Evolutionary conservation across 257 asterid species (phyloP).

Genomic region (Verbascum thapsus): DNA sequence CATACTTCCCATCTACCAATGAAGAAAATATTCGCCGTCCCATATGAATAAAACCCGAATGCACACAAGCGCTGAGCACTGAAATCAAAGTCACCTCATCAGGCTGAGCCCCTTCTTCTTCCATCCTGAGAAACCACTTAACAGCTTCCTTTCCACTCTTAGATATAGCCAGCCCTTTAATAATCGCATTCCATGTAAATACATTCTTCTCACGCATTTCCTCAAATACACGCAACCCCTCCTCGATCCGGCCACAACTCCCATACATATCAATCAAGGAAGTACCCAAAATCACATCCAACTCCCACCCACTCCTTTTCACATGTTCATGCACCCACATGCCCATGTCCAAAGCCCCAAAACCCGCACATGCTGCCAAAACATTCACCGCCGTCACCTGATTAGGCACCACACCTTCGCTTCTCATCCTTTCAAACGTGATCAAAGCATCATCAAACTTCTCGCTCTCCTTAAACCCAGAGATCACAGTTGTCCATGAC

Average conservation of each 20-base stretch:
- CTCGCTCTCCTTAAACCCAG: constrained; percentile 57
- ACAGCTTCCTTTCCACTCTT: constrained; percentile 62
- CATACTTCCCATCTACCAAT: constrained; percentile 43
- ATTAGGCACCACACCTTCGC: constrained; percentile 58
- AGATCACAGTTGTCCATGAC: constrained; percentile 70
- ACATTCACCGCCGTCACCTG: constrained; percentile 75
- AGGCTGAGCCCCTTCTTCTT: constrained; percentile 48
- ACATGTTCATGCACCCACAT: constrained; percentile 57
- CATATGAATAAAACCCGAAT: constrained; percentile 44
- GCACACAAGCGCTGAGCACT: constrained; percentile 68
- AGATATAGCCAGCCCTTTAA: constrained; percentile 64
- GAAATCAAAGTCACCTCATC: constrained; percentile 58
- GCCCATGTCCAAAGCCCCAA: constrained; percentile 56
- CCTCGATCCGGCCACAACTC: constrained; percentile 55
- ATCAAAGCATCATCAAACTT: constrained; percentile 54
- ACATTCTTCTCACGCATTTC: constrained; percentile 58
- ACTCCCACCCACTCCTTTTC: constrained; percentile 48
- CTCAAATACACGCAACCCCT: constrained; percentile 48
- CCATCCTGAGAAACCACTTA: constrained; percentile 58
- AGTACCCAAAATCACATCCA: constrained; percentile 80
- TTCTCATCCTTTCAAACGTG: constrained; percentile 56
- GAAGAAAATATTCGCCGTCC: constrained; percentile 58
- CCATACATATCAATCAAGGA: constrained; percentile 72
- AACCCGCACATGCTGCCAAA: constrained; percentile 64
- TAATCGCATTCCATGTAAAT: constrained; percentile 65